Evolutionary conservation across 192 early-diverging fungal genomes (phyloP).

Genomic region (Neocallimastix lanati): DNA sequence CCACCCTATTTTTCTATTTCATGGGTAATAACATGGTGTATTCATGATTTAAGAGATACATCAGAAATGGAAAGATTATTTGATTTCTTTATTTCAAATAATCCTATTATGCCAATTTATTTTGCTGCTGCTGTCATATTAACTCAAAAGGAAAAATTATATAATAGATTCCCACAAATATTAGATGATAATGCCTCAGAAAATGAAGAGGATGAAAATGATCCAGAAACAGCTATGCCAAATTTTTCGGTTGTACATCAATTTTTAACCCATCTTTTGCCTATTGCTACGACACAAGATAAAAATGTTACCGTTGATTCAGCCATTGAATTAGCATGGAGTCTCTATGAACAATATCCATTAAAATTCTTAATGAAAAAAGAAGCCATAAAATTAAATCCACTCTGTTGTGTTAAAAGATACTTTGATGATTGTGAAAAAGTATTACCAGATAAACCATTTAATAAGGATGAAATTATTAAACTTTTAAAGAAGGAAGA

Average conservation of each 20-base stretch:
- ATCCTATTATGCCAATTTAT: not conserved
- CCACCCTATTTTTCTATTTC: not conserved
- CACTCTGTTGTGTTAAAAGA: not conserved
- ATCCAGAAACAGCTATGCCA: not conserved
- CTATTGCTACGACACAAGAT: not conserved
- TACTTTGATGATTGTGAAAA: not conserved
- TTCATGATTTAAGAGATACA: not conserved
- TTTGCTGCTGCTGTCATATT: not conserved
- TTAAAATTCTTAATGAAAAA: not conserved
- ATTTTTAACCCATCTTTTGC: not conserved
- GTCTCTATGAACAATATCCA: not conserved
- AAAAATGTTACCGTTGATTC: not conserved
- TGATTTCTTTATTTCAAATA: not conserved
- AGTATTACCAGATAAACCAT: not conserved
- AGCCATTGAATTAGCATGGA: not conserved
- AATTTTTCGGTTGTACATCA: not conserved
- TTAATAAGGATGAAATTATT: not conserved
- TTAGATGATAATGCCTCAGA: not conserved
- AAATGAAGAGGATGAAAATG: not conserved
- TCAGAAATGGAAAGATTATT: not conserved
- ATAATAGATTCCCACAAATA: not conserved
- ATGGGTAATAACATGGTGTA: not conserved
- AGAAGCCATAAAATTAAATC: not conserved
- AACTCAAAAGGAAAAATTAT: not conserved
- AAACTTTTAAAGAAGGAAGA: not conserved